These are phyloP conservation scores for Vaccinium myrtillus DNA, from an alignment of 148 eudicot species.

Conservation along the genomic window DNA sequence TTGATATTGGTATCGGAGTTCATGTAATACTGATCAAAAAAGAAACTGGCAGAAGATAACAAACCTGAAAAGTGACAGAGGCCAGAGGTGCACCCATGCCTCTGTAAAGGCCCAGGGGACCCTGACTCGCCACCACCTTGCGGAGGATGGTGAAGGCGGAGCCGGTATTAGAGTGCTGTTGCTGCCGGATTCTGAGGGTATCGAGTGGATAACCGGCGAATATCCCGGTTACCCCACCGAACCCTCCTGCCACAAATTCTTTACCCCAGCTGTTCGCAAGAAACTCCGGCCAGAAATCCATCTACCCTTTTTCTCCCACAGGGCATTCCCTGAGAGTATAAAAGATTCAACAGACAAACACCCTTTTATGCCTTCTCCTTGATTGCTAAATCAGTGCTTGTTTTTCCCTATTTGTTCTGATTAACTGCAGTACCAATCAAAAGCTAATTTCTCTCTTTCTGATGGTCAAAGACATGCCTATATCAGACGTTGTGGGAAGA, in stretches of 20 bases:
- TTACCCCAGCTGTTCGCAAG: constrained; percentile 82
- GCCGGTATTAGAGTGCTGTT: constrained; percentile 47
- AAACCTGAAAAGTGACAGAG: constrained; percentile 89
- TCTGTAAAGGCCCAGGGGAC: constrained; percentile 45
- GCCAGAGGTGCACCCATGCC: constrained; percentile 96
- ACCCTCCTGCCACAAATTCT: constrained; percentile 93
- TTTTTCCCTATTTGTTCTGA: background rate
- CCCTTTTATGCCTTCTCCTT: background rate
- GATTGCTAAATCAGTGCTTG: background rate
- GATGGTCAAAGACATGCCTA: background rate
- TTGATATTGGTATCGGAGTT: background rate
- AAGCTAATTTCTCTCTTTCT: background rate
- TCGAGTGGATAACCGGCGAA: constrained; percentile 90
- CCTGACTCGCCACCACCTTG: constrained; percentile 47
- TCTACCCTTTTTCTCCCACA: constrained; percentile 5
- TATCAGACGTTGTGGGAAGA: background rate
- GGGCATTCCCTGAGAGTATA: background rate
- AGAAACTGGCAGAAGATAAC: background rate
- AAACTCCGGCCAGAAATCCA: constrained; percentile 99
- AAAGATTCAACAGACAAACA: background rate
- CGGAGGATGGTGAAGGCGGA: constrained; percentile 61
- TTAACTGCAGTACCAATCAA: background rate
- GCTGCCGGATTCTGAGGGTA: constrained; percentile 75
- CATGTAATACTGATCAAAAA: background rate
- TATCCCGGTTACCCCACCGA: constrained; percentile 82